Evolutionary conservation across 2,329 filamentous ascomycete species (phyloP).

Genomic region (Septoria linicola): DNA sequence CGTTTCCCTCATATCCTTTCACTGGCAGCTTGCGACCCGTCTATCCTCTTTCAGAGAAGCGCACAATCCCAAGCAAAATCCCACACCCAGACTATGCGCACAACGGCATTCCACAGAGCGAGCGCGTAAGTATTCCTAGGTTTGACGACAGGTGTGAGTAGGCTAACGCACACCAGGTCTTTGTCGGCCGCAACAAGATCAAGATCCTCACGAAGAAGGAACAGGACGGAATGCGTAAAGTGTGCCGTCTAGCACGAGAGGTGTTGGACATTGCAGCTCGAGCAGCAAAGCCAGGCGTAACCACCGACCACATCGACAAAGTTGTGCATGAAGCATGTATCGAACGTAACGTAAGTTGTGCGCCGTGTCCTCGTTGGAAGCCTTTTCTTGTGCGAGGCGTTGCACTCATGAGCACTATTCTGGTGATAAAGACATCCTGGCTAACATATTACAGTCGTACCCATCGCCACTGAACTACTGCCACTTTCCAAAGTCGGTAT

Average conservation of each 20-base stretch:
- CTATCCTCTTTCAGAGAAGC: conserved; percentile 63
- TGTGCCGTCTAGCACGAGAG: conserved; percentile 82
- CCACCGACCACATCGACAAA: conserved; percentile 92
- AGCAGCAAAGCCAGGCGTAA: conserved; percentile 83
- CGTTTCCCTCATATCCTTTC: conserved; percentile 83
- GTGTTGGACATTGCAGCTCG: conserved; percentile 88
- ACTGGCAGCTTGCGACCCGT: conserved; percentile 80
- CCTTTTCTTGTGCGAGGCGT: too few species aligned
- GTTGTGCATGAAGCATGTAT: conserved; percentile 92
- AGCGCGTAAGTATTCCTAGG: conserved; percentile 58
- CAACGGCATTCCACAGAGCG: conserved; percentile 71
- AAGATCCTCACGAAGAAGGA: conserved; percentile 76
- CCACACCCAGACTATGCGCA: conserved; percentile 82
- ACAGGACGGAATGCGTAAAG: conserved; percentile 88
- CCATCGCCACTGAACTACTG: conserved; percentile 94
- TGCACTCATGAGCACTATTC: neutral
- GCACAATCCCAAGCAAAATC: conserved; percentile 76
- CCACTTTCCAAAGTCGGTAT: conserved; percentile 96
- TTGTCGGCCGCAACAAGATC: conserved; percentile 72
- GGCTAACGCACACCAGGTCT: conserved; percentile 37
- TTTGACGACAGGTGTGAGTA: neutral
- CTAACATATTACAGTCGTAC: conserved; percentile 65
- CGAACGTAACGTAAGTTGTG: conserved; percentile 75
- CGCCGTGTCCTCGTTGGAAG: neutral
- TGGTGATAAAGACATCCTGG: neutral